These are phyloP conservation scores for Trypanosomatidae sp. DNA, from an alignment of 208 protist genomes.

Conservation along the genomic window DNA sequence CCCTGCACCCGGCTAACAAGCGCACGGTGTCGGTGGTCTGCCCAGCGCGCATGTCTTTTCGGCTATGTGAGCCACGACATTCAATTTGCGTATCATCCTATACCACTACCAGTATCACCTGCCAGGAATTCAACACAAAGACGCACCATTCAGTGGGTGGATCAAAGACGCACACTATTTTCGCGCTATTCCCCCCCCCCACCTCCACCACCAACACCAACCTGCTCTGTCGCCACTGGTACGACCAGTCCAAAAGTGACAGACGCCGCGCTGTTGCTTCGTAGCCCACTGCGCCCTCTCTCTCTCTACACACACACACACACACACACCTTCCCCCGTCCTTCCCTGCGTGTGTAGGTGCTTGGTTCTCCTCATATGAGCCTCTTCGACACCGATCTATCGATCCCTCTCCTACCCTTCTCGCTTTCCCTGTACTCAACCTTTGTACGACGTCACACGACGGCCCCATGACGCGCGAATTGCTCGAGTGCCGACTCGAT, in stretches of 20 bases:
- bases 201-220: not conserved
- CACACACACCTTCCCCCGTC: not conserved
- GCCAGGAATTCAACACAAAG: not conserved
- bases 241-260: not conserved
- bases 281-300: not conserved
- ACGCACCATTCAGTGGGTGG: not conserved
- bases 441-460: not conserved
- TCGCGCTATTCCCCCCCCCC: not conserved
- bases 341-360: not conserved
- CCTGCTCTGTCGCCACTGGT: not conserved
- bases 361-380: not conserved
- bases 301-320: not conserved
- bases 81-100: not conserved
- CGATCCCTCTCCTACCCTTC: not conserved
- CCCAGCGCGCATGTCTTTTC: not conserved
- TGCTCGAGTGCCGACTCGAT: not conserved
- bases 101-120: not conserved
- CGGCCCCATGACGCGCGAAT: not conserved
- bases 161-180: not conserved
- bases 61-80: not conserved
- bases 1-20: constrained; percentile 54
- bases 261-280: not conserved
- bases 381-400: constrained; percentile 5
- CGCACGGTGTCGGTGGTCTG: not conserved
- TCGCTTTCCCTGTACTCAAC: not conserved